Evolutionary conservation across 108 stramenopile genomes (phyloP), one percentile per base, ranked within the genome.

Genomic region (Aurantiochytrium sp.): DNA sequence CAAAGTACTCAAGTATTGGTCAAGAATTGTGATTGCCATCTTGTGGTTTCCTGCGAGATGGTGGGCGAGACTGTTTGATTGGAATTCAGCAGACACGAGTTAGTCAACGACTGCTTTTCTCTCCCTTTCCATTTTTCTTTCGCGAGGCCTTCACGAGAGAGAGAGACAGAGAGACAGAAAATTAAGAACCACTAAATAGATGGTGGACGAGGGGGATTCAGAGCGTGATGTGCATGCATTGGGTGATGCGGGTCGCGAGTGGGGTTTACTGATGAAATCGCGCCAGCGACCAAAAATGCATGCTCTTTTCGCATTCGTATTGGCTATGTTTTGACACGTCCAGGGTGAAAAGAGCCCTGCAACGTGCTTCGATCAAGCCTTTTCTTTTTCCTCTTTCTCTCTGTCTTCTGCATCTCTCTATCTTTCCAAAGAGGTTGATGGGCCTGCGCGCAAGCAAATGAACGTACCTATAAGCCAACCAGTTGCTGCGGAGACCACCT

Each of bases 401-500:
- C 19, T 59, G 59, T 23, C 59, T 59, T 59, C n/a, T 19, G 59
- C 19, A 19, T 59, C n/a, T 35, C 35, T 35, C 35, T 35, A 35
- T 35, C 2, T 29, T 72, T 3, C 72, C 16, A 23, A 4, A 29
- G 19, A 4, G 28, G 2, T 3, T 1, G 18, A 25, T 18, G 19
- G 28, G 28, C 0, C 29, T 18, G 18, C 21, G 23, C 16, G 23
- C 2, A 72, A 42, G 18, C 19, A 42, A 72, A 72, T n/a, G 18
- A 6, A 83, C 76, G 76, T 83, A 83, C 76, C 76, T 53, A 91
- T 95, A 99, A 25, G 96, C 94, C 73, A 98, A 88, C 98, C 98
- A 99, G 93, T 98, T 95, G 60, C 95, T 91, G 91, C 97, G 96
- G 87, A 92, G 93, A 88, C 95, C 97, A 29, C 96, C 92, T 89